Percentiles rank a stretch among this genome's conserved stretches.
Conservation (phyloP, 2,329 filamentous ascomycete species). For the Aspergillus transmontanensis region DNA sequence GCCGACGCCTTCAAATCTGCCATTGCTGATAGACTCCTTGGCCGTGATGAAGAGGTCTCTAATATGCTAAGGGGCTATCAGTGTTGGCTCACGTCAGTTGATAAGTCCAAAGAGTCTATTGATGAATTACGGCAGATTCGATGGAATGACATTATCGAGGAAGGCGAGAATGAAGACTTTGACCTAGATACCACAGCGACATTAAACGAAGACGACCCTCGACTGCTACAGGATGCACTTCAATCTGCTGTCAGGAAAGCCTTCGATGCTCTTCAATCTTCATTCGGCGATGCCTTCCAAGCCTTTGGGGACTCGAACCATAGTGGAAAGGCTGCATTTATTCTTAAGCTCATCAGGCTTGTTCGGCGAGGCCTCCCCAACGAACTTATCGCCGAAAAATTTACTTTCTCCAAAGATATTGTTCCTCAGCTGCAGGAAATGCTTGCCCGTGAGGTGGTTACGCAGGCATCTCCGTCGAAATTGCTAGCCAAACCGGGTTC, state of each 20-base stretch:
- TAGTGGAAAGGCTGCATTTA: constrained; percentile 60
- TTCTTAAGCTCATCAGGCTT: constrained; percentile 74
- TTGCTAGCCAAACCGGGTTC: constrained; percentile 48
- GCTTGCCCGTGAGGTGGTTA: constrained; percentile 59
- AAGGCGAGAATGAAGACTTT: constrained; percentile 42
- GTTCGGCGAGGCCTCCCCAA: constrained; percentile 68
- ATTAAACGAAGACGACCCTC: constrained; percentile 73
- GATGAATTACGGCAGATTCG: constrained; percentile 37
- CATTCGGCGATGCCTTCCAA: constrained; percentile 46
- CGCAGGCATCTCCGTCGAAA: constrained; percentile 46
- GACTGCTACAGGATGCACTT: constrained; percentile 62
- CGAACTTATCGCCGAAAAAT: constrained; percentile 41
- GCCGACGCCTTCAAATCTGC: constrained; percentile 69
- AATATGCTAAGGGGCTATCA: constrained; percentile 66
- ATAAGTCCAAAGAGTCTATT: constrained; percentile 44
- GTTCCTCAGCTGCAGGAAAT: constrained; percentile 66
- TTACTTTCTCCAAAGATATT: constrained; percentile 60
- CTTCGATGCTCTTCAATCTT: constrained; percentile 56
- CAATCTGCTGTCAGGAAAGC: constrained; percentile 58
- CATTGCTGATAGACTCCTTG: constrained; percentile 70
- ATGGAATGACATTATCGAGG: constrained; percentile 44
- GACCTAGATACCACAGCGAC: constrained; percentile 41
- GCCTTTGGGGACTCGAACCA: constrained; percentile 49
- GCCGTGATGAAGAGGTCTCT: constrained; percentile 68
- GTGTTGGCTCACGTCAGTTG: constrained; percentile 73